Percentiles rank a stretch among this genome's conserved stretches.
Conservation (phyloP, 805 yeast genomes). For the Saccharomycopsis sp. region DNA sequence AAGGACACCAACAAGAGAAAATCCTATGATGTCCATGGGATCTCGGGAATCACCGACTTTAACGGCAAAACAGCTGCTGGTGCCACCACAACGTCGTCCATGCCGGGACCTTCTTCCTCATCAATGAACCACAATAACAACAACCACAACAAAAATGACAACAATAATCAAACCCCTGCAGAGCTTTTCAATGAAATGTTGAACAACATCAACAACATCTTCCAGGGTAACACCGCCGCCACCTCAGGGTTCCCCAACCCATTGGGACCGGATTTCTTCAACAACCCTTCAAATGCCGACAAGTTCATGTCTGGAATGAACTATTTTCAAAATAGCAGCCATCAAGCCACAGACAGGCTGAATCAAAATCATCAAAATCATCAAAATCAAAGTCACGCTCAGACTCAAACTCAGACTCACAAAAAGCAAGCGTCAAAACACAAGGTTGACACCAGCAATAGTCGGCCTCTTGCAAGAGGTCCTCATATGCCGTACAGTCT, state of each 20-base stretch:
- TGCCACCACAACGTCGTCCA: constrained; percentile 7
- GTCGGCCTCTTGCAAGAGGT: constrained; percentile 30
- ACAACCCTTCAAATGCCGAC: neutral
- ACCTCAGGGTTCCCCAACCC: too few species aligned
- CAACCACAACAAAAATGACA: constrained; percentile 3
- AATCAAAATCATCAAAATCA: too few species aligned
- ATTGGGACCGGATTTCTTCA: neutral
- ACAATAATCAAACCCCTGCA: neutral
- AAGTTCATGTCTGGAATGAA: neutral
- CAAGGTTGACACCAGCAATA: neutral
- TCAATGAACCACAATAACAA: neutral
- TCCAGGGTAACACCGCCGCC: too few species aligned
- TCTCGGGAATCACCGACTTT: too few species aligned
- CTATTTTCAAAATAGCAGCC: neutral
- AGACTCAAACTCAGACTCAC: too few species aligned
- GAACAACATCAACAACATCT: constrained; percentile 3
- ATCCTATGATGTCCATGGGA: neutral
- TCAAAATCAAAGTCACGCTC: too few species aligned
- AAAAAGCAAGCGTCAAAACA: too few species aligned
- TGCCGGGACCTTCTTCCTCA: neutral
- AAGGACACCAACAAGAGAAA: neutral
- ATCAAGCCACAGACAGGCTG: too few species aligned
- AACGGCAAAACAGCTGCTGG: neutral
- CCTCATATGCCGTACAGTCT: constrained; percentile 50
- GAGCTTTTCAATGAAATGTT: constrained; percentile 3